Conservation (phyloP, 2,329 filamentous ascomycete genomes). For the Ophiostoma triangulosporum region DNA sequence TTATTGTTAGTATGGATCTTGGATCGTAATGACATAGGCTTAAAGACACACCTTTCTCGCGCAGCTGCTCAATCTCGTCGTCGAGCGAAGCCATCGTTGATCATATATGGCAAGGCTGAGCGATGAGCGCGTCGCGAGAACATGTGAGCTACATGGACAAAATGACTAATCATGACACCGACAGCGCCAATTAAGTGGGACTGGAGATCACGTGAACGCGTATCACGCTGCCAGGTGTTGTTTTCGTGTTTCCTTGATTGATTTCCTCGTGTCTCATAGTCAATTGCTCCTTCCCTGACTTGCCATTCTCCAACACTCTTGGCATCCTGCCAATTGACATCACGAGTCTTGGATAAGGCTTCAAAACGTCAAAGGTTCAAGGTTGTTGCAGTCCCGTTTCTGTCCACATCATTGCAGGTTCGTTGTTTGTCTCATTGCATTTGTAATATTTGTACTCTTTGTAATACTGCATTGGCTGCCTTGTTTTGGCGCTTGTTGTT, state of each 20-base stretch:
- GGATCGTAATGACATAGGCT: not conserved
- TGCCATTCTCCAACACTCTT: not conserved
- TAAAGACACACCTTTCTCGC: constrained; percentile 25
- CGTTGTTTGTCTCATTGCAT: not conserved
- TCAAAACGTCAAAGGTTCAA: not conserved
- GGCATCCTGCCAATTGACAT: not conserved
- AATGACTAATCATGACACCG: not conserved
- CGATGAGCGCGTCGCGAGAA: constrained; percentile 5
- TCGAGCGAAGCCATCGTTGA: constrained; percentile 20
- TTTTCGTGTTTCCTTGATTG: no score
- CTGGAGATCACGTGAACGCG: not conserved
- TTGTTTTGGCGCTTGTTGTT: constrained; percentile 5
- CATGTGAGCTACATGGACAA: not conserved
- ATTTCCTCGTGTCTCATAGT: not conserved
- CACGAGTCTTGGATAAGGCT: constrained; percentile 1
- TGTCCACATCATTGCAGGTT: not conserved
- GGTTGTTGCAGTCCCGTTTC: not conserved
- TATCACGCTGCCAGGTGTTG: not conserved
- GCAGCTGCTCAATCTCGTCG: constrained; percentile 31
- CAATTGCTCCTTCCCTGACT: not conserved
- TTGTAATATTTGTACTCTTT: no score
- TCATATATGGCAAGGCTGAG: not conserved
- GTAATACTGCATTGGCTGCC: not conserved
- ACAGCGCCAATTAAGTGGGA: not conserved
- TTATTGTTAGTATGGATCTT: constrained; percentile 17